Evolutionary conservation across 805 yeast species (phyloP).

Genomic region (Candida methanosorbosa): DNA sequence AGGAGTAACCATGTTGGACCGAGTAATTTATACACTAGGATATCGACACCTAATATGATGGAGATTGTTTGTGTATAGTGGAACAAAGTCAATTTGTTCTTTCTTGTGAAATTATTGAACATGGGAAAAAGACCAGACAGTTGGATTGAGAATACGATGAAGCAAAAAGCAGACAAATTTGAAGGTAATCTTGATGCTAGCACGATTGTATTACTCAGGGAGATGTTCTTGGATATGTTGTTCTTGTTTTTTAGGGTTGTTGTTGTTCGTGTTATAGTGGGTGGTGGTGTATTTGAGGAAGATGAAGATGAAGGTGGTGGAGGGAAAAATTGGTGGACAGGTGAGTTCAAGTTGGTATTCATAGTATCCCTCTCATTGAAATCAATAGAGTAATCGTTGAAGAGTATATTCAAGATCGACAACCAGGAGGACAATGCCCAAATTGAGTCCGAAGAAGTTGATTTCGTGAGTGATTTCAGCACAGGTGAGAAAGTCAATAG

Average conservation of each 20-base stretch:
- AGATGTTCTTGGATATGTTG: conserved; percentile 72
- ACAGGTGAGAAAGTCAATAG: conserved; percentile 82
- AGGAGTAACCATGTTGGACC: conserved; percentile 32
- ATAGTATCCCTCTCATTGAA: conserved; percentile 9
- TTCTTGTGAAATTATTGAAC: conserved; percentile 53
- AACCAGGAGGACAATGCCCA: conserved; percentile 89
- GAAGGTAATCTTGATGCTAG: conserved; percentile 79
- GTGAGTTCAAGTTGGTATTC: not conserved
- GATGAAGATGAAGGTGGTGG: not conserved
- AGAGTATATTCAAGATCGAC: conserved; percentile 54
- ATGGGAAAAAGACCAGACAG: conserved; percentile 66
- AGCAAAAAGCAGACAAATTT: conserved; percentile 73
- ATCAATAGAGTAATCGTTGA: conserved; percentile 60
- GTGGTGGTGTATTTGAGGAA: not conserved
- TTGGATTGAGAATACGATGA: conserved; percentile 66
- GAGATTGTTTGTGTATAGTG: conserved; percentile 23
- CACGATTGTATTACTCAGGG: conserved; percentile 81
- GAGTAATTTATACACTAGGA: conserved; percentile 26
- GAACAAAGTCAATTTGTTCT: conserved; percentile 21
- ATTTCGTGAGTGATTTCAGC: conserved; percentile 74
- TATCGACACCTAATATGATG: conserved; percentile 22
- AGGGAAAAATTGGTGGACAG: not conserved
- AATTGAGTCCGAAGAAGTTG: conserved; percentile 89
- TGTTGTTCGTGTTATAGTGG: not conserved
- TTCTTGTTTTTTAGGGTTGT: conserved; percentile 16